Conservation (phyloP, 2,329 filamentous ascomycete genomes). For the Monilinia polystroma region DNA sequence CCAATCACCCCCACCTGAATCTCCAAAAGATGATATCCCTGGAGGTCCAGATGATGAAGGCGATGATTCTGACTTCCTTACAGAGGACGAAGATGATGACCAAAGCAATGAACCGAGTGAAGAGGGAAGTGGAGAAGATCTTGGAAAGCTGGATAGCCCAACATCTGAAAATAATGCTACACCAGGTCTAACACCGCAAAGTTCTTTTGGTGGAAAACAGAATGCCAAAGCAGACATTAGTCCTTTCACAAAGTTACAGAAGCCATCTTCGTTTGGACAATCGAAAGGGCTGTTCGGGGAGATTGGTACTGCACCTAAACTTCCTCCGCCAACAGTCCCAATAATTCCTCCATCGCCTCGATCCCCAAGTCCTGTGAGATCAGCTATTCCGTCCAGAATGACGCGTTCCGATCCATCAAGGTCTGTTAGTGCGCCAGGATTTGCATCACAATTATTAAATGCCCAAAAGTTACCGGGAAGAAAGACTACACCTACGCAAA, state of each 20-base stretch:
- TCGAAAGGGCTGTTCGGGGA: constrained; percentile 53
- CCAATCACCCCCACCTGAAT: constrained; percentile 31
- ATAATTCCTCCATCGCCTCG: constrained; percentile 67
- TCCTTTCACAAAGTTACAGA: constrained; percentile 48
- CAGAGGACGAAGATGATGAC: constrained; percentile 43
- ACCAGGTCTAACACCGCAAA: constrained; percentile 55
- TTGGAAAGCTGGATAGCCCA: constrained; percentile 62
- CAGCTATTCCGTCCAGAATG: constrained; percentile 52
- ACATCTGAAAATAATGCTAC: constrained; percentile 48
- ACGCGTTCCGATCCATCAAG: constrained; percentile 51
- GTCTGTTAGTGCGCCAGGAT: constrained; percentile 60
- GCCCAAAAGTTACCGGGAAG: constrained; percentile 49
- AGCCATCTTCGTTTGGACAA: constrained; percentile 45
- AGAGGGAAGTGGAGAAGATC: constrained; percentile 63
- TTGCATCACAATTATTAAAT: constrained; percentile 54
- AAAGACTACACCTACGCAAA: constrained; percentile 49
- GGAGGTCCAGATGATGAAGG: constrained; percentile 39
- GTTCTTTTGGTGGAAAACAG: constrained; percentile 55
- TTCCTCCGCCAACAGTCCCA: constrained; percentile 49
- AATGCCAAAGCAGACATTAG: constrained; percentile 42
- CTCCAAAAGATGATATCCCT: constrained; percentile 36
- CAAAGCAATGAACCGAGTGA: constrained; percentile 49
- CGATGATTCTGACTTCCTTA: constrained; percentile 35
- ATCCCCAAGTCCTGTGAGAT: constrained; percentile 70
- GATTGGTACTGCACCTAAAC: constrained; percentile 53